A percentile compares a stretch with the other conserved stretches of the same genome.
Conservation (phyloP, 768 basidiomycete genomes). For the Tricholoma terreum region DNA sequence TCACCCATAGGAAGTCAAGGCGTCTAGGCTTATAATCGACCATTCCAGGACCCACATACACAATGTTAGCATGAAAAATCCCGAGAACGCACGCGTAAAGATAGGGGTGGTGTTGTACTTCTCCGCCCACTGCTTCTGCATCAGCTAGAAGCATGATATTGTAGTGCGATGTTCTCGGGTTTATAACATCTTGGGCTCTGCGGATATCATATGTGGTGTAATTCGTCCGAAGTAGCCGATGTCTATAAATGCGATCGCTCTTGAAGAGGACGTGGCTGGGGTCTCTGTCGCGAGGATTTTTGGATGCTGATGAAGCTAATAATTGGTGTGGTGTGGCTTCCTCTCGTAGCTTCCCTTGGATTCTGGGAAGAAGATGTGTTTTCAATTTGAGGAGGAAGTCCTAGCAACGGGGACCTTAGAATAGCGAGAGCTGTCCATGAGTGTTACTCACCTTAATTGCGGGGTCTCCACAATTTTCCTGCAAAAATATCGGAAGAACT, state of each 20-base stretch:
- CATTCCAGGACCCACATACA: conserved; percentile 1
- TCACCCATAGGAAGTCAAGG: conserved; percentile 12
- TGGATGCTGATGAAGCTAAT: too few species aligned
- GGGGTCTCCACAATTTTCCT: too few species aligned
- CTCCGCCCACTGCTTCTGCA: too few species aligned
- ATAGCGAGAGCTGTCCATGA: too few species aligned
- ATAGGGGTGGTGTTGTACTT: too few species aligned
- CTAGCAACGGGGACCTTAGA: too few species aligned
- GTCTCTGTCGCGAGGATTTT: too few species aligned
- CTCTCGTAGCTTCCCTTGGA: too few species aligned
- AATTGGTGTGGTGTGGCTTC: too few species aligned
- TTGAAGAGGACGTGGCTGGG: background rate
- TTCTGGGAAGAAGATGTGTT: background rate
- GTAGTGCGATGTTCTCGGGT: conserved; percentile 1
- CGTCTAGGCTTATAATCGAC: background rate
- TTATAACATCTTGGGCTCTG: conserved; percentile 1
- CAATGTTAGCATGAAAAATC: conserved; percentile 10
- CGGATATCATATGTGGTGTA: conserved; percentile 9
- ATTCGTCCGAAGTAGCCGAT: background rate
- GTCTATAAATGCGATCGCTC: conserved; percentile 1
- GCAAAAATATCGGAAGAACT: too few species aligned
- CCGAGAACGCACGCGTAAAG: conserved; percentile 7
- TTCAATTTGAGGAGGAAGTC: background rate
- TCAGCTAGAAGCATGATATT: conserved; percentile 2
- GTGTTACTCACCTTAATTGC: too few species aligned